phyloP scores from a whole-genome alignment of 805 yeast species.

The Priceomyces castillae region DNA sequence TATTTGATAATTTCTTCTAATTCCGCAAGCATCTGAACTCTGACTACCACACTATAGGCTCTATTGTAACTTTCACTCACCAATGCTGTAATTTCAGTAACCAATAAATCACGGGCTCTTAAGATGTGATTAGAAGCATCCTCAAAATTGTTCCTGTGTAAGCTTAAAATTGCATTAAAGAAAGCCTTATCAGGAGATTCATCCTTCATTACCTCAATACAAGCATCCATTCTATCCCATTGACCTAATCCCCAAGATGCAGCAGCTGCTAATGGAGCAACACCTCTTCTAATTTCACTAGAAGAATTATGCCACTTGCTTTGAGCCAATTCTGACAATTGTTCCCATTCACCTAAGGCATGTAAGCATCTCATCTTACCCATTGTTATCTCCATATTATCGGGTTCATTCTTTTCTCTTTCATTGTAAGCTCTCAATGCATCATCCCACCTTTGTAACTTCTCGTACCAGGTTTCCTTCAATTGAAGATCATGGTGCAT shows the following conservation, averaged over 20 bases:
- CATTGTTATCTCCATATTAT: constrained; percentile 84
- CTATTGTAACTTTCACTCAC: constrained; percentile 95
- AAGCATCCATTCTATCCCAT: constrained; percentile 95
- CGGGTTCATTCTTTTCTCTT: constrained; percentile 62
- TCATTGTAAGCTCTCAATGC: constrained; percentile 87
- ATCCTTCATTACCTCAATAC: constrained; percentile 82
- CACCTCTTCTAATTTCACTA: constrained; percentile 69
- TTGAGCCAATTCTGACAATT: constrained; percentile 77
- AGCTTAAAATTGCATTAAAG: constrained; percentile 82
- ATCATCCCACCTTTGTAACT: constrained; percentile 96
- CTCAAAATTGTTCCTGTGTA: constrained; percentile 82
- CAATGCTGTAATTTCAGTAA: constrained; percentile 90
- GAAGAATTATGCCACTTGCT: constrained; percentile 79
- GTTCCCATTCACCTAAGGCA: constrained; percentile 99
- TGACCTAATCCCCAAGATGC: constrained; percentile 98
- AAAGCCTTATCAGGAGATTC: constrained; percentile 95
- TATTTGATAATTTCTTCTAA: constrained; percentile 91
- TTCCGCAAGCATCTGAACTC: constrained; percentile 97
- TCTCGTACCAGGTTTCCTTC: constrained; percentile 97
- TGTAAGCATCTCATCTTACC: constrained; percentile 98
- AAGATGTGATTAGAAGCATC: constrained; percentile 77
- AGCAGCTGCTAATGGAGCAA: constrained; percentile 97
- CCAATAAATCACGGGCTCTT: constrained; percentile 83
- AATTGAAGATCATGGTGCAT: constrained; percentile 85
- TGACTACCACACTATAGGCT: constrained; percentile 93